A percentile compares a stretch with the other conserved stretches of the same genome.
Evolutionary conservation across 1,139 yeast species (phyloP).

Genomic region (Hanseniaspora sp.): DNA sequence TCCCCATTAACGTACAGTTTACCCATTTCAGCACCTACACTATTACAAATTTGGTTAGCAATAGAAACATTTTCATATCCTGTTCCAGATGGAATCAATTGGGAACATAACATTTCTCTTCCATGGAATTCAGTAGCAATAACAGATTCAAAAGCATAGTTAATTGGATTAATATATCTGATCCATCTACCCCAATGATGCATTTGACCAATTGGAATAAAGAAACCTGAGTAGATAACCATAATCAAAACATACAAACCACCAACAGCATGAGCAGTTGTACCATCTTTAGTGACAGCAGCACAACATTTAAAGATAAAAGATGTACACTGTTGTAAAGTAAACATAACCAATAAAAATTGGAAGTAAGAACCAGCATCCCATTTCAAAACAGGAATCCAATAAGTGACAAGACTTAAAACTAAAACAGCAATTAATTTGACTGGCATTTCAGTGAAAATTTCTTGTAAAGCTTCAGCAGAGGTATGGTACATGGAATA

Average conservation of each 20-base stretch:
- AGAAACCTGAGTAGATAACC: constrained; percentile 50
- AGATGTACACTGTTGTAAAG: constrained; percentile 42
- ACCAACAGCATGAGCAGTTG: constrained; percentile 53
- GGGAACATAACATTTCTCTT: constrained; percentile 39
- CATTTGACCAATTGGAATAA: constrained; percentile 46
- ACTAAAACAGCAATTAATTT: constrained; percentile 38
- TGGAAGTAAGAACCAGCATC: constrained; percentile 55
- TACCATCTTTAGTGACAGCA: constrained; percentile 42
- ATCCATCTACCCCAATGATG: constrained; percentile 59
- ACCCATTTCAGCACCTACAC: constrained; percentile 41
- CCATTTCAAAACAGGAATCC: constrained; percentile 46
- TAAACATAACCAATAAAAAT: constrained; percentile 39
- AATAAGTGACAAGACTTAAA: constrained; percentile 43
- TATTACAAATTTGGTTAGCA: constrained; percentile 40
- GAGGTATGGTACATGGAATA: constrained; percentile 57
- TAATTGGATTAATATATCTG: constrained; percentile 46
- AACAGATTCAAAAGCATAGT: constrained; percentile 45
- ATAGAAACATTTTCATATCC: constrained; percentile 35
- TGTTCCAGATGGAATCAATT: constrained; percentile 43
- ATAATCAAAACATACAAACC: constrained; percentile 44
- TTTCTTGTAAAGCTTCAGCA: constrained; percentile 51
- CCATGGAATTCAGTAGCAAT: constrained; percentile 50
- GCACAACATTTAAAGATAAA: constrained; percentile 53
- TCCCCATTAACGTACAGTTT: constrained; percentile 40
- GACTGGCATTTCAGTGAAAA: constrained; percentile 48